Conservation (phyloP, 1,284 basidiomycete genomes). For the Erythrobasidium hasegawianum region DNA sequence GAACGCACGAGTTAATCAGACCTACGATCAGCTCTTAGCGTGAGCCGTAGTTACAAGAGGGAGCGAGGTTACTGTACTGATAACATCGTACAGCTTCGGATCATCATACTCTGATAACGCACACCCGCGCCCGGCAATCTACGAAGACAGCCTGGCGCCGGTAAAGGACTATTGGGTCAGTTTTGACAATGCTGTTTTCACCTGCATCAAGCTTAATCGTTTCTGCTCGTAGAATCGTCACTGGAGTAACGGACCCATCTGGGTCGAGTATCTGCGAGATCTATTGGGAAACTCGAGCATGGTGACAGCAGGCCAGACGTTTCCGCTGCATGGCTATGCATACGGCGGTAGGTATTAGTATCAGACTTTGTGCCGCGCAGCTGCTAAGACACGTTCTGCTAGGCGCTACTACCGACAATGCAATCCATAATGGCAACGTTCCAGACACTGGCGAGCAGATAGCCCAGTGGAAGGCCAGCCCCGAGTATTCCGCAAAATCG, state of each 20-base stretch:
- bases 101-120: conserved; percentile 31
- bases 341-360: conserved; percentile 15
- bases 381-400: too few relatives aligned
- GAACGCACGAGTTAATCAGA: neutral
- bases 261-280: conserved; percentile 26
- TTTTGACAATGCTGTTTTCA: neutral
- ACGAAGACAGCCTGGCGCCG: conserved; percentile 6
- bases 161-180: conserved; percentile 17
- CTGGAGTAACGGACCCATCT: conserved; percentile 31
- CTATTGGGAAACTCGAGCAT: neutral
- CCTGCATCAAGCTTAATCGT: neutral
- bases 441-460: conserved; percentile 26
- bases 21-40: conserved; percentile 21
- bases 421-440: neutral
- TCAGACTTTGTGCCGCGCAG: too few relatives aligned
- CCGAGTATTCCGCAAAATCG: neutral
- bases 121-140: conserved; percentile 9
- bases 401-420: conserved; percentile 28
- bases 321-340: conserved; percentile 22
- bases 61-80: too few relatives aligned
- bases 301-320: neutral
- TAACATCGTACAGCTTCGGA: conserved; percentile 6
- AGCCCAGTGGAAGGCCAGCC: neutral
- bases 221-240: neutral
- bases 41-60: too few relatives aligned